These are phyloP conservation scores for Pseudocercospora crystallina DNA, from an alignment of 2,329 filamentous ascomycete genomes.

Conservation along the genomic window DNA sequence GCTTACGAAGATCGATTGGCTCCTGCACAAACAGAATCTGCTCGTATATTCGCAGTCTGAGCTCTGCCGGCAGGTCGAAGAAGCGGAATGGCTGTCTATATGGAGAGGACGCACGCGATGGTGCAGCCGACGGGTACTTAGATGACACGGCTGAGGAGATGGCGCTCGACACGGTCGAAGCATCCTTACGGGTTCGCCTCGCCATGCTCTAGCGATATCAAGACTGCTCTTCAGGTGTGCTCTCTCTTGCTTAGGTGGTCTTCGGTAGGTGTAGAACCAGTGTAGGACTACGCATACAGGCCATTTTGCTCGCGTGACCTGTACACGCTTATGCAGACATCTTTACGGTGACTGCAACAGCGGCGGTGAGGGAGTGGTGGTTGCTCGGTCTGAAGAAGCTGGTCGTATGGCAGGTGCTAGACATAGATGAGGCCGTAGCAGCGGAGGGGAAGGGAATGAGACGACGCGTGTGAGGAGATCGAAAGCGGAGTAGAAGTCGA, in stretches of 20 bases:
- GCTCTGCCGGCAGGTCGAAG: constrained; percentile 66
- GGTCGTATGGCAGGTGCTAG: constrained; percentile 2
- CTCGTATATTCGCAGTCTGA: constrained; percentile 68
- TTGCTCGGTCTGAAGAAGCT: constrained; percentile 22
- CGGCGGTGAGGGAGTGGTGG: constrained; percentile 28
- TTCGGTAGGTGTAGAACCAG: constrained; percentile 11
- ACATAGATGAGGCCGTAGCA: constrained; percentile 11
- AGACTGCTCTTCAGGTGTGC: too few species aligned
- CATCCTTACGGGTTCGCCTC: constrained; percentile 17
- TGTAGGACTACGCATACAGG: constrained; percentile 10
- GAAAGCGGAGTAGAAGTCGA: constrained; percentile 4
- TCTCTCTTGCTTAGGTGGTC: constrained; percentile 10
- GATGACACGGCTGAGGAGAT: constrained; percentile 28
- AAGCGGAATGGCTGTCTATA: constrained; percentile 58
- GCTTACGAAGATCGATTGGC: constrained; percentile 59
- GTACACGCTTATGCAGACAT: constrained; percentile 43
- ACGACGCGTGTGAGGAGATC: neutral
- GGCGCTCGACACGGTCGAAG: constrained; percentile 20
- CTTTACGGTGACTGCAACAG: constrained; percentile 25
- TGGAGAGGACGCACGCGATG: constrained; percentile 28
- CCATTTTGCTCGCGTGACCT: constrained; percentile 36
- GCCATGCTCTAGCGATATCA: constrained; percentile 25
- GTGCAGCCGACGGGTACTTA: constrained; percentile 23
- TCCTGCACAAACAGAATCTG: constrained; percentile 59
- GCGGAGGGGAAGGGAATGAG: neutral